Evolutionary conservation across 2,329 filamentous ascomycete genomes (phyloP).

Genomic region (Arthrobotrys sinensis): DNA sequence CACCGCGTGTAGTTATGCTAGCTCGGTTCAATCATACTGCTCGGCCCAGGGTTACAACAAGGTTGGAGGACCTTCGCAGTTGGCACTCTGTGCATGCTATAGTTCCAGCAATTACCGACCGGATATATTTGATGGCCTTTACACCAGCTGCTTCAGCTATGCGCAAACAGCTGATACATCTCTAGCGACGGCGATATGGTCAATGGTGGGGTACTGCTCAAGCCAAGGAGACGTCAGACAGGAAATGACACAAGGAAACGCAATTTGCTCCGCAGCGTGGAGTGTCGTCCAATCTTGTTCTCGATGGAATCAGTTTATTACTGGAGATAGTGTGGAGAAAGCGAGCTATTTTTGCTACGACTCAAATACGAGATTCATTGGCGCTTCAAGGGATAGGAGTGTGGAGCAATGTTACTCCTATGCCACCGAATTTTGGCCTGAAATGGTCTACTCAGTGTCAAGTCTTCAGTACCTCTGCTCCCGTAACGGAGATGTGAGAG

Average conservation of each 20-base stretch:
- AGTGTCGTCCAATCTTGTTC: conserved; percentile 50
- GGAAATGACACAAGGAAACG: conserved; percentile 33
- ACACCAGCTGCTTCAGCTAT: conserved; percentile 49
- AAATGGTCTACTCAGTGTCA: conserved; percentile 39
- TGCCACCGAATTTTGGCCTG: conserved; percentile 53
- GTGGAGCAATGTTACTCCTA: conserved; percentile 48
- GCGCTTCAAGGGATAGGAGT: conserved; percentile 50
- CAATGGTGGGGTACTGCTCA: conserved; percentile 43
- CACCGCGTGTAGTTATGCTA: conserved; percentile 39
- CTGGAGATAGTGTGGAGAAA: conserved; percentile 34
- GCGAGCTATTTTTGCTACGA: conserved; percentile 59
- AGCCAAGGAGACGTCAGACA: conserved; percentile 44
- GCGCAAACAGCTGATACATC: conserved; percentile 42
- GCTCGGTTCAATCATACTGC: conserved; percentile 31
- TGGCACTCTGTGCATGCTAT: conserved; percentile 52
- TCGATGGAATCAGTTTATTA: conserved; percentile 38
- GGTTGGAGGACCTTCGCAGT: conserved; percentile 18
- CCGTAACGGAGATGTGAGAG: conserved; percentile 49
- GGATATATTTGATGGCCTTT: conserved; percentile 44
- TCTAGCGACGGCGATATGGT: conserved; percentile 28
- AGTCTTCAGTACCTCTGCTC: conserved; percentile 46
- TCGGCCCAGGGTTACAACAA: conserved; percentile 33
- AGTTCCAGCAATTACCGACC: conserved; percentile 34
- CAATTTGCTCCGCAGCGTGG: conserved; percentile 26
- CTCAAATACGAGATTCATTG: conserved; percentile 46